Percentiles rank a stretch among this genome's conserved stretches.
Evolutionary conservation across 176 grass and related monocot genomes (phyloP).

Genomic region (Melocanna baccifera): DNA sequence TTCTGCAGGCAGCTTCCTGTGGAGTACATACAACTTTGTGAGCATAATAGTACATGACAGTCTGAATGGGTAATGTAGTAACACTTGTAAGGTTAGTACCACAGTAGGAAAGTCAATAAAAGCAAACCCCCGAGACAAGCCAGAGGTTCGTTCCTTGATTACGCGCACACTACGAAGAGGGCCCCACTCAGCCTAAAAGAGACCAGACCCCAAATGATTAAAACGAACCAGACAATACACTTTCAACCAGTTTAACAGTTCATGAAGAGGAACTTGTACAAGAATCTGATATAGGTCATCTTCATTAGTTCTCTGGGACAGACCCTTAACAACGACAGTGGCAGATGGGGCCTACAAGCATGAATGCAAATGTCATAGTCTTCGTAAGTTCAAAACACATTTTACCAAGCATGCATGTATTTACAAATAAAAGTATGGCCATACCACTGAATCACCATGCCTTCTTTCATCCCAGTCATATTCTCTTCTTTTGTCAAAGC

Average conservation of each 20-base stretch:
- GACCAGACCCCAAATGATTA: slow-evolving; percentile 58
- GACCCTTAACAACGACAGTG: slow-evolving; percentile 88
- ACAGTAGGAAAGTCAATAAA: slow-evolving; percentile 96
- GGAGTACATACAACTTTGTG: slow-evolving; percentile 21
- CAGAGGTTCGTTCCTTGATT: slow-evolving; percentile 90
- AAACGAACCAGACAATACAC: slow-evolving; percentile 48
- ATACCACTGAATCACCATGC: slow-evolving; percentile 70
- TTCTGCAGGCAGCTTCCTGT: slow-evolving; percentile 86
- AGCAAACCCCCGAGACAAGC: slow-evolving; percentile 88
- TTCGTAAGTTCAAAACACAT: neutral
- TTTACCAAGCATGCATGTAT: neutral
- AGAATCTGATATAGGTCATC: slow-evolving; percentile 94
- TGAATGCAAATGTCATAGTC: slow-evolving; percentile 26
- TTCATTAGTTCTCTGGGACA: slow-evolving; percentile 82
- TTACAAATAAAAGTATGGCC: slow-evolving; percentile 7
- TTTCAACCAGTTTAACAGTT: slow-evolving; percentile 57
- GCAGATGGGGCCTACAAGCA: slow-evolving; percentile 74
- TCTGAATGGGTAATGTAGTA: neutral
- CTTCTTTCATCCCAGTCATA: slow-evolving; percentile 72
- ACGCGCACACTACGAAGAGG: slow-evolving; percentile 90
- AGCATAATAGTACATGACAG: slow-evolving; percentile 29
- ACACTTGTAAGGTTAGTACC: slow-evolving; percentile 52
- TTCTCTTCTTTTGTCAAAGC: slow-evolving; percentile 74
- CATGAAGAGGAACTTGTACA: slow-evolving; percentile 61
- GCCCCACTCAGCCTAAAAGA: slow-evolving; percentile 97